A percentile compares a stretch with the other conserved stretches of the same genome.
These are phyloP conservation scores for Cornus controversa DNA, from an alignment of 148 eudicot genomes.

Conservation along the genomic window DNA sequence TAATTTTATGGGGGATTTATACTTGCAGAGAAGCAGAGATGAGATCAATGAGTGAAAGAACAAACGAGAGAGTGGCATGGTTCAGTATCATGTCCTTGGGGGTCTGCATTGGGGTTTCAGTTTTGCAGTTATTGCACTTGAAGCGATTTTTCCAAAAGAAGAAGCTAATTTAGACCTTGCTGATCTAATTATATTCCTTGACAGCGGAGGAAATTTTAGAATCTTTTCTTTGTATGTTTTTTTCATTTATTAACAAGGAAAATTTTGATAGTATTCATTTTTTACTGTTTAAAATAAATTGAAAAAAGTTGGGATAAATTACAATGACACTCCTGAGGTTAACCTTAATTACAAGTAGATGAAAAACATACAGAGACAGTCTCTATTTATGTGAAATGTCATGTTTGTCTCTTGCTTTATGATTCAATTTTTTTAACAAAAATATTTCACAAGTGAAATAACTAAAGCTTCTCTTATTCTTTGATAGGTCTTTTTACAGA, in stretches of 20 bases:
- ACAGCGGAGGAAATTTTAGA: not conserved
- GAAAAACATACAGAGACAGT: no score
- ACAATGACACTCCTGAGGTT: no score
- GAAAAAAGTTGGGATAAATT: no score
- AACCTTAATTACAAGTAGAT: no score
- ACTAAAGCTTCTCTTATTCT: no score
- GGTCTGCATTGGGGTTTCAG: conserved; percentile 65
- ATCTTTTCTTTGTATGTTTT: not conserved
- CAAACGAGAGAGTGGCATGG: conserved; percentile 81
- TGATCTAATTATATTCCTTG: not conserved
- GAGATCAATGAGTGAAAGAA: conserved; percentile 69
- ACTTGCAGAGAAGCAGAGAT: conserved; percentile 71
- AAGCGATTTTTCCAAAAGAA: conserved; percentile 78
- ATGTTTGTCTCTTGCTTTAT: no score
- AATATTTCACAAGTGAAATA: no score
- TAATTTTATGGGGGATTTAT: not conserved
- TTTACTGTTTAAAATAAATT: no score
- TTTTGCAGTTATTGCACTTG: conserved; percentile 61
- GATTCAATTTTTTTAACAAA: no score
- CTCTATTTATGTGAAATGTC: no score
- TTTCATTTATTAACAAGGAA: not conserved
- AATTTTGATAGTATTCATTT: not conserved
- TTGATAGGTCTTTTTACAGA: no score
- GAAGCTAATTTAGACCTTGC: conserved; percentile 50
- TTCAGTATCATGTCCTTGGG: conserved; percentile 80